Base-by-base conservation (phyloP, 768 basidiomycete genomes). In the Galerina marginata region DNA sequence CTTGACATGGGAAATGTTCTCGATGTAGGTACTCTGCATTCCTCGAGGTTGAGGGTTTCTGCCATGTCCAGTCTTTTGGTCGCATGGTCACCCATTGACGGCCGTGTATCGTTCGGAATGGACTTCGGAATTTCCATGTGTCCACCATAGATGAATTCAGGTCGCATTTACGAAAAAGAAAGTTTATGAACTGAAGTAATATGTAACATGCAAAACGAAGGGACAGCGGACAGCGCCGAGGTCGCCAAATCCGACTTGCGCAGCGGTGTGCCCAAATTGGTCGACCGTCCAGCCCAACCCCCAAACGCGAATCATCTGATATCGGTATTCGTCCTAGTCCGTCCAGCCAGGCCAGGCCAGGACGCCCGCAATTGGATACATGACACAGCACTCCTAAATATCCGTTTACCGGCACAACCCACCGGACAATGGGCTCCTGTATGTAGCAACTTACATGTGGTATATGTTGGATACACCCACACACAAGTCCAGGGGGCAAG, bases 151-250 rank as follows among this genome's bases (percentile, higher is more conserved):
- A 33, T 33, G 29, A 33, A 33, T 33, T 33, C 4, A 33, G 29
- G 29, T 33, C 29, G 29, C 29, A 7, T 33, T 33, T 33, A 33
- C 29, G 7, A 33, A 33, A 33, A 4, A 33, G 29, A 33, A 7
- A 5, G 7, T 33, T 33, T 33, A 33, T 33, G 29, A 33, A 33
- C 29, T 20, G 7, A 33, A 7, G 33, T 44, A 52, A 44, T 49
- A 25, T 39, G 40, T 39, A 38, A 38, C 14, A 16, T 16, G 12
- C 46, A 44, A 26, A 56, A 45, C 43, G 46, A n/a, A 23, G 29
- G 29, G 49, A 37, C 48, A 43, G 49, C 57, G 57, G 57, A 23
- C 36, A 36, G 42, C 48, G 39, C 57, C 49, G 48, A 58, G 33
- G 49, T 52, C 49, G 29, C 40, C 57, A 43, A 53, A 59, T 43